Percentiles rank a stretch among this genome's conserved stretches.
phyloP scores from a whole-genome alignment of 192 early-diverging fungal species.

The Podila minutissima region DNA sequence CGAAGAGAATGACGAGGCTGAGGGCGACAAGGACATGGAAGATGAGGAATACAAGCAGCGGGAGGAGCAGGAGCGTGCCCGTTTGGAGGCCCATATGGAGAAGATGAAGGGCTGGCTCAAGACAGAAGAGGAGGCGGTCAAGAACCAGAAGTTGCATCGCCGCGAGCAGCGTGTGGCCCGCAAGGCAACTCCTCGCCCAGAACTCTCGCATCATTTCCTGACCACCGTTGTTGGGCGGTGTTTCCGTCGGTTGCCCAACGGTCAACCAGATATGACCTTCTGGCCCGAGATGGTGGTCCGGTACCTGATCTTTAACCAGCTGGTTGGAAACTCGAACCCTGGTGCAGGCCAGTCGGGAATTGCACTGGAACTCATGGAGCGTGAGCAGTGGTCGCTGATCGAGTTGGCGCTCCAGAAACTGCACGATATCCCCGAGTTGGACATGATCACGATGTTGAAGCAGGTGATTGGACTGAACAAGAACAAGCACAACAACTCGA shows the following conservation, averaged over 20 bases:
- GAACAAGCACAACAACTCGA: conserved; percentile 13
- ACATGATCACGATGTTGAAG: conserved; percentile 54
- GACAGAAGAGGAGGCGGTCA: conserved; percentile 27
- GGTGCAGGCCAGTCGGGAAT: conserved; percentile 50
- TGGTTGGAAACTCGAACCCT: conserved; percentile 46
- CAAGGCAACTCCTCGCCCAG: conserved; percentile 27
- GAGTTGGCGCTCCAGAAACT: conserved; percentile 54
- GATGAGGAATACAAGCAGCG: conserved; percentile 31
- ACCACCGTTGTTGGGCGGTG: conserved; percentile 44
- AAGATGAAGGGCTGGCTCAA: conserved; percentile 22
- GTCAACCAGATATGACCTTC: conserved; percentile 52
- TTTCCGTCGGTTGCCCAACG: conserved; percentile 24
- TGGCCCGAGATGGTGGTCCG: conserved; percentile 52
- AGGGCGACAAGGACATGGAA: conserved; percentile 6
- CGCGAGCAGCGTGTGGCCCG: conserved; percentile 20
- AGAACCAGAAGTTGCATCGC: conserved; percentile 18
- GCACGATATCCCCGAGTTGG: conserved; percentile 59
- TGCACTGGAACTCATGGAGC: conserved; percentile 50
- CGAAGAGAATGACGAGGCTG: conserved; percentile 26
- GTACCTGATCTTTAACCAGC: conserved; percentile 51
- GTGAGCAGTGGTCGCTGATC: conserved; percentile 55
- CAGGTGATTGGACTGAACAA: conserved; percentile 49
- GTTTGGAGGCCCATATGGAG: conserved; percentile 16
- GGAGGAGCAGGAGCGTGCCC: conserved; percentile 15
- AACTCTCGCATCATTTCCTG: conserved; percentile 55